phyloP scores from a whole-genome alignment of 192 early-diverging fungal species.

The Linnemannia schmuckeri region DNA sequence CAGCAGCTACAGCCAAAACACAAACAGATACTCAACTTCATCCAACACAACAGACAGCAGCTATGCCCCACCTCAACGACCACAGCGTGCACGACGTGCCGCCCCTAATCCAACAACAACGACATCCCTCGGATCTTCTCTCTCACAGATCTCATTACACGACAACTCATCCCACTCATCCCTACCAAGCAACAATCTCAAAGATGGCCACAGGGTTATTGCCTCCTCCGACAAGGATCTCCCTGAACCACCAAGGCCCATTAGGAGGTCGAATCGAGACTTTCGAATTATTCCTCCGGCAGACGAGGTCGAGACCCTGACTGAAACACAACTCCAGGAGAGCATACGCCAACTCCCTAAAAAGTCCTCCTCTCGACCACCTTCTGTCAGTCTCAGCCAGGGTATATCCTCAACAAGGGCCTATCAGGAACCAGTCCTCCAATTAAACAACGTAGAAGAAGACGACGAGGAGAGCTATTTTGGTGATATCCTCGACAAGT shows the following conservation, averaged over 20 bases:
- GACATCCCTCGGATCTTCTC: slow-evolving; percentile 8
- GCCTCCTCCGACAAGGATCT: slow-evolving; percentile 18
- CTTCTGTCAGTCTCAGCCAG: not conserved
- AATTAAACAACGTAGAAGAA: not conserved
- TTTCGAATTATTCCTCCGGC: slow-evolving; percentile 21
- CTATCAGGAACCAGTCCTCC: not conserved
- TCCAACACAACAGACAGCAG: not conserved
- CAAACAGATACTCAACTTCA: slow-evolving; percentile 7
- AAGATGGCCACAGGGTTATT: slow-evolving; percentile 13
- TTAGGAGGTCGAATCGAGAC: slow-evolving; percentile 32
- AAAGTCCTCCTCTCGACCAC: not conserved
- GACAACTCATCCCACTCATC: slow-evolving; percentile 13
- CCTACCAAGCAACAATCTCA: not conserved
- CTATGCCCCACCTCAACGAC: slow-evolving; percentile 15
- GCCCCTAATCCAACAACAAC: slow-evolving; percentile 17
- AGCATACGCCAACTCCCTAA: slow-evolving; percentile 9
- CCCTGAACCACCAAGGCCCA: slow-evolving; percentile 27
- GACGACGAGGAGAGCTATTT: slow-evolving; percentile 50
- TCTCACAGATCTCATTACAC: slow-evolving; percentile 36
- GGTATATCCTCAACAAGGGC: not conserved
- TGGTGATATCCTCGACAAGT: slow-evolving; percentile 51
- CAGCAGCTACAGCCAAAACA: not conserved
- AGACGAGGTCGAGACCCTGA: slow-evolving; percentile 19
- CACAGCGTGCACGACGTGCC: slow-evolving; percentile 33
- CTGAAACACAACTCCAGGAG: slow-evolving; percentile 14